phyloP scores from a whole-genome alignment of 176 grass and related monocot genomes.

The Zoysia japonica region DNA sequence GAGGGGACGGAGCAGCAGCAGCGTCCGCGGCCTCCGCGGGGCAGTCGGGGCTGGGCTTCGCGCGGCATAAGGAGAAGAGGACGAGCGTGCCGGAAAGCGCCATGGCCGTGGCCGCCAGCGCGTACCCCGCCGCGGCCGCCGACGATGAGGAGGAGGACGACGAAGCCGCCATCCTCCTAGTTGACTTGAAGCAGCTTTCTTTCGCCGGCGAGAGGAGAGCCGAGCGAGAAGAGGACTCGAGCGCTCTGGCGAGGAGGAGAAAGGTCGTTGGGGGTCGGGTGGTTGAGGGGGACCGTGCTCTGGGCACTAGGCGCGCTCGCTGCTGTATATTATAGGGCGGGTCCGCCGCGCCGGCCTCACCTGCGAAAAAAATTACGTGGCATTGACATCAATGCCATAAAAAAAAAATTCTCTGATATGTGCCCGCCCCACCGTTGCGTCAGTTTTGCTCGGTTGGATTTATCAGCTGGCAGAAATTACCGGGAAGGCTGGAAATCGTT shows the following conservation, averaged over 20 bases:
- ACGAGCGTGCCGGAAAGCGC: constrained; percentile 85
- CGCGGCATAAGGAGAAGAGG: constrained; percentile 77
- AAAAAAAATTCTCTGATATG: too few relatives aligned
- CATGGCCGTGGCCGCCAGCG: constrained; percentile 76
- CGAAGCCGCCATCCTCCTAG: background rate
- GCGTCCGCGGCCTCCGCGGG: background rate
- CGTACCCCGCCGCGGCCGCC: constrained; percentile 43
- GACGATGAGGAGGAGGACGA: constrained; percentile 3
- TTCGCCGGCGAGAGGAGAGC: background rate
- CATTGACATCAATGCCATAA: too few relatives aligned
- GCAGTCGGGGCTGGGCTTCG: constrained; percentile 20
- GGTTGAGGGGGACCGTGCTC: constrained; percentile 12
- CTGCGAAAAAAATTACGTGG: background rate
- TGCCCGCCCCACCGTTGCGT: too few relatives aligned
- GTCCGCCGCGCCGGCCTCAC: background rate
- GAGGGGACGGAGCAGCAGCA: background rate
- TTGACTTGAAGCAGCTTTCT: too few relatives aligned
- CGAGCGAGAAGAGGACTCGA: background rate
- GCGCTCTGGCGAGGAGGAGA: background rate
- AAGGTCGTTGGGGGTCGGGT: constrained; percentile 3
- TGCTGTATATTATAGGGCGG: background rate
- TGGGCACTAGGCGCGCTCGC: too few relatives aligned
- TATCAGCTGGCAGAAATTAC: background rate
- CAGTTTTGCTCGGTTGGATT: background rate
- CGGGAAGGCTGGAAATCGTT: background rate